These are phyloP conservation scores for Spongiforma sp. DNA, from an alignment of 1,284 basidiomycete genomes.

Conservation along the genomic window DNA sequence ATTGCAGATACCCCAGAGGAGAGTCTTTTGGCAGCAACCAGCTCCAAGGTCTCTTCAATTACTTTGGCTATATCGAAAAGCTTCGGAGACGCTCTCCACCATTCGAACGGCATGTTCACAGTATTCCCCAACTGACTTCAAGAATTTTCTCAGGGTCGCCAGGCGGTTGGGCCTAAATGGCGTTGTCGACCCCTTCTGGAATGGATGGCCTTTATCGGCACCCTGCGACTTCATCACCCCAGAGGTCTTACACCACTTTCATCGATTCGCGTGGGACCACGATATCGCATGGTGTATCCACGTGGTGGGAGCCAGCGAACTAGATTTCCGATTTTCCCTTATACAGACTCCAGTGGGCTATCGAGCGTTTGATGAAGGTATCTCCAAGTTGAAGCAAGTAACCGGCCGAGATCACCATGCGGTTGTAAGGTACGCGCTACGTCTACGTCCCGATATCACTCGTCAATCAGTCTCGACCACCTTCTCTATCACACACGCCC, in stretches of 20 bases:
- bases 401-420: background rate
- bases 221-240: slow-evolving; percentile 5
- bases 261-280: too few relatives aligned
- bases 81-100: slow-evolving; percentile 1
- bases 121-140: background rate
- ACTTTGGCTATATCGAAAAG: slow-evolving; percentile 3
- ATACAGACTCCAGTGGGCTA: slow-evolving; percentile 3
- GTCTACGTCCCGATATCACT: too few relatives aligned
- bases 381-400: slow-evolving; percentile 7
- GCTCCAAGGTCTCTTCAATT: slow-evolving; percentile 1
- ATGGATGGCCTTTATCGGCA: slow-evolving; percentile 6
- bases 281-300: slow-evolving; percentile 11
- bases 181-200: slow-evolving; percentile 12
- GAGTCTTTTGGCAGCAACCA: background rate
- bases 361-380: slow-evolving; percentile 2
- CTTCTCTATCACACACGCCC: too few relatives aligned
- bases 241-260: slow-evolving; percentile 7
- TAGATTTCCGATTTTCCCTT: slow-evolving; percentile 11
- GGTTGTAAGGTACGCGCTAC: background rate
- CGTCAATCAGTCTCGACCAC: too few relatives aligned
- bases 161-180: slow-evolving; percentile 11
- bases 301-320: slow-evolving; percentile 1
- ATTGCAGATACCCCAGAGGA: slow-evolving; percentile 13
- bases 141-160: slow-evolving; percentile 1
- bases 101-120: background rate